Percentiles rank a stretch among this genome's conserved stretches.
Evolutionary conservation across 2,329 filamentous ascomycete species (phyloP).

Genomic region (Penicillium carneum): DNA sequence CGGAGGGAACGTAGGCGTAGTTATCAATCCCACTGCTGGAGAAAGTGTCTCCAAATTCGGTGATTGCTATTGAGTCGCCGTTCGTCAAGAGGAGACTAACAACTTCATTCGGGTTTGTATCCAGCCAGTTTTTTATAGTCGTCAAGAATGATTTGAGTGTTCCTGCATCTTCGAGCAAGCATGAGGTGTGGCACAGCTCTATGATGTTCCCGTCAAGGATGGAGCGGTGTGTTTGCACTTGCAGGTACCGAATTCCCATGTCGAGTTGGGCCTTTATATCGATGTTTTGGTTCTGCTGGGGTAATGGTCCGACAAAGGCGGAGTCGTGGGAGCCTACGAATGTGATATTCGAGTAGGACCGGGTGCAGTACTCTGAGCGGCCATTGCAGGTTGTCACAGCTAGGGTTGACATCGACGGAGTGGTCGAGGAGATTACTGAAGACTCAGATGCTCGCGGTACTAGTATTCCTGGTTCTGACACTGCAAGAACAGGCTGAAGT

Average conservation of each 20-base stretch:
- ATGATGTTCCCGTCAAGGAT: slow-evolving; percentile 58
- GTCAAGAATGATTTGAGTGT: slow-evolving; percentile 62
- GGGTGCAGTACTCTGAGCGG: slow-evolving; percentile 61
- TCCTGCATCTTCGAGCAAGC: slow-evolving; percentile 66
- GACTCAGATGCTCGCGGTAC: slow-evolving; percentile 17
- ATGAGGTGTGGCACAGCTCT: slow-evolving; percentile 71
- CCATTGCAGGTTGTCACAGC: slow-evolving; percentile 63
- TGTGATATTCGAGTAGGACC: slow-evolving; percentile 67
- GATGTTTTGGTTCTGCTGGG: slow-evolving; percentile 67
- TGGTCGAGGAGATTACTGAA: slow-evolving; percentile 13
- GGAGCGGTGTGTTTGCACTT: slow-evolving; percentile 67
- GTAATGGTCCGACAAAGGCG: slow-evolving; percentile 65
- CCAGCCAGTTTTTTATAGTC: slow-evolving; percentile 67
- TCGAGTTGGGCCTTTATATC: slow-evolving; percentile 65
- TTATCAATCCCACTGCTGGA: slow-evolving; percentile 40
- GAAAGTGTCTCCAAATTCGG: slow-evolving; percentile 46
- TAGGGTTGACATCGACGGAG: slow-evolving; percentile 14
- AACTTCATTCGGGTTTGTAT: slow-evolving; percentile 65
- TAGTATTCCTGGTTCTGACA: not conserved
- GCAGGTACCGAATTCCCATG: slow-evolving; percentile 69
- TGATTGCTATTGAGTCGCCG: slow-evolving; percentile 55
- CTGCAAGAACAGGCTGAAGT: slow-evolving; percentile 1
- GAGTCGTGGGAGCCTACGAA: slow-evolving; percentile 71
- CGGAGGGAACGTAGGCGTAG: slow-evolving; percentile 49
- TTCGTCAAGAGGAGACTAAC: slow-evolving; percentile 71